Base-by-base conservation (phyloP, 2,329 filamentous ascomycete species). In the Plenodomus biglobosus region DNA sequence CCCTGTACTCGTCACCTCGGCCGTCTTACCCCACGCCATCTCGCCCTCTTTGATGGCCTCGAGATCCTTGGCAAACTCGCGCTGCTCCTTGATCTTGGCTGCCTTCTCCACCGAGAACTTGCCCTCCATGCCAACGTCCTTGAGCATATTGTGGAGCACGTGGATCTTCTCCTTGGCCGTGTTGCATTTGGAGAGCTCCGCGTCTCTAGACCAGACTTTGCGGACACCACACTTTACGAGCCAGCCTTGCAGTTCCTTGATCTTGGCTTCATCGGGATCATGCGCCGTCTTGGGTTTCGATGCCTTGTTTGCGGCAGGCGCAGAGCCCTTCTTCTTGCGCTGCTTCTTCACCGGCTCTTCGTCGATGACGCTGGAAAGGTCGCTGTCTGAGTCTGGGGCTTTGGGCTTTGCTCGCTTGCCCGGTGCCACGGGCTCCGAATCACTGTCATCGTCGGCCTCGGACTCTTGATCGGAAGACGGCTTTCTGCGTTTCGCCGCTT, bases 151-250 rank as follows among this genome's bases (percentile, higher is more conserved):
- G 66, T 84, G 89, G 7, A 99, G 78, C 67, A 96, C 90, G 43
- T 79, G 80, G 53, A 96, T 89, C 77, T 96, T 96, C 41, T 84
- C 89, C 52, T 85, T 87, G 3, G 80, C 68, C 19, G 92, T 88
- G 46, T 85, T 82, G 62, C 83, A 91, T 45, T 84, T 78, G 69
- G 89, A 89, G 21, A 99, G 80, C 72, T 96, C 90, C 11, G 56
- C 51, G 30, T 59, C 61, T 55, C 87, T 85, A 41, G 82, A 83
- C 92, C 94, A 99, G 52, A 96, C 82, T 69, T 96, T 97, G 44
- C 90, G 87, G 46, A 96, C 84, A 22, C 92, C 92, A 64, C 92
- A 99, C 72, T 96, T 96, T 38, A 86, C 75, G 6, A 99, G 81
- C 72, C 92, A 90, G 8, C 85, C 83, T 73, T 97, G 92, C 3